These are phyloP conservation scores for Biscutella laevigata DNA, from an alignment of 441 rosid genomes.

Conservation along the genomic window DNA sequence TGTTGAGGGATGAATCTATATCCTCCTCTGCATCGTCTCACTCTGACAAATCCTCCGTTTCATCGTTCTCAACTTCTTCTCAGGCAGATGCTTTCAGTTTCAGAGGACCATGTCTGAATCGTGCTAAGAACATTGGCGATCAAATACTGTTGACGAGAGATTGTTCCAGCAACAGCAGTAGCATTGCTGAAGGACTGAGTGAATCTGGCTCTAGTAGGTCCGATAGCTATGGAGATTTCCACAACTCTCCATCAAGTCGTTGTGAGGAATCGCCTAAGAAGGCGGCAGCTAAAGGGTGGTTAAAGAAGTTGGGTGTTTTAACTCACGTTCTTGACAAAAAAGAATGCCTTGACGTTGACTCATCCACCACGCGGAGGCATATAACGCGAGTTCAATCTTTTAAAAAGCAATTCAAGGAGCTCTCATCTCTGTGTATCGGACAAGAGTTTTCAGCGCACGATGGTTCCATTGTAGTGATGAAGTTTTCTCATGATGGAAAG, in stretches of 20 bases:
- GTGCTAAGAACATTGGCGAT: constrained; percentile 14
- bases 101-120: background rate
- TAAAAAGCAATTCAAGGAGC: constrained; percentile 62
- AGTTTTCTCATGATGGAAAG: constrained; percentile 76
- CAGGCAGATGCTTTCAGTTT: background rate
- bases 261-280: constrained; percentile 21
- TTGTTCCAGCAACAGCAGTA: constrained; percentile 17
- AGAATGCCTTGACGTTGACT: constrained; percentile 2
- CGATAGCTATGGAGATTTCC: constrained; percentile 14
- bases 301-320: constrained; percentile 22
- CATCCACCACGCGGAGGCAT: constrained; percentile 21
- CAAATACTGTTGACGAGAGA: constrained; percentile 17
- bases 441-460: constrained; percentile 71
- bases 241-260: background rate
- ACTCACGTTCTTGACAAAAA: constrained; percentile 19
- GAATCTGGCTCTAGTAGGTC: constrained; percentile 15
- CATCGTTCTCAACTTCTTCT: constrained; percentile 6
- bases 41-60: constrained; percentile 27
- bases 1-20: constrained; percentile 8
- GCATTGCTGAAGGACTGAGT: constrained; percentile 16
- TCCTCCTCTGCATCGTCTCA: constrained; percentile 18
- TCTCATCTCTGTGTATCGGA: constrained; percentile 58
- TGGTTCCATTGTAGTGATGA: constrained; percentile 75
- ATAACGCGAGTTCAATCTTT: constrained; percentile 45
- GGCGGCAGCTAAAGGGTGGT: constrained; percentile 18